Base-by-base conservation (phyloP, 805 yeast genomes). In the Saturnispora silvae region DNA sequence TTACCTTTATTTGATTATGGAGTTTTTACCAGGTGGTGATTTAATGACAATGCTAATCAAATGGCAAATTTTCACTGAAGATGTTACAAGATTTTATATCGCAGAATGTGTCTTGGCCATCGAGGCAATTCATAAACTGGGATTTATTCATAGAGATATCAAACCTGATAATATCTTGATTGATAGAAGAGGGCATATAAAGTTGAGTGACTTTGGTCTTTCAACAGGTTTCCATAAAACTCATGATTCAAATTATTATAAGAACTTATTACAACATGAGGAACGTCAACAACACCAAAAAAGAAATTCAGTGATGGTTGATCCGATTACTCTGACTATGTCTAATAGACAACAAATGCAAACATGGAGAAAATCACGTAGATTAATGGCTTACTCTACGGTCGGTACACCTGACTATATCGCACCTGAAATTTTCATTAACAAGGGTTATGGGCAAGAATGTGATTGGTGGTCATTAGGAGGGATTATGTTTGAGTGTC, bases 391-490 rank as follows among this genome's bases (percentile, higher is more conserved):
- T 2, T 86, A 86, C 54, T 84, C 95, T 6, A 87, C 96, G 0
- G 96, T 86, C 22, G 96, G 96, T 32, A 86, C 96, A 0, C 96
- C 96, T 0, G 96, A 86, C 57, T 86, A 86, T 56, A 86, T 86
- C 58, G 96, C 96, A 1, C 96, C 96, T 0, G 96, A 86, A 56
- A 87, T 86, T 43, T 86, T 86, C 51, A 67, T 84, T 33, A 85
- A 85, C 50, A 92, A 86, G 62, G 96, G 96, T 4, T 86, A 86
- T 59, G 95, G 96, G 10, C 95, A 85, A 61, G 95, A 86, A 54
- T 86, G 96, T 61, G 96, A 86, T 59, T 86, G 96, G 96, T 86
- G 96, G 96, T 81, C 94, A 7, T 61, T 86, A 31, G 96, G 96
- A 22, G 95, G 95, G 1, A 86, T 86, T 53, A 87, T 86, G 96